Evolutionary conservation across 352 stramenopile species (phyloP).

Genomic region (Phytophthora hybrid): DNA sequence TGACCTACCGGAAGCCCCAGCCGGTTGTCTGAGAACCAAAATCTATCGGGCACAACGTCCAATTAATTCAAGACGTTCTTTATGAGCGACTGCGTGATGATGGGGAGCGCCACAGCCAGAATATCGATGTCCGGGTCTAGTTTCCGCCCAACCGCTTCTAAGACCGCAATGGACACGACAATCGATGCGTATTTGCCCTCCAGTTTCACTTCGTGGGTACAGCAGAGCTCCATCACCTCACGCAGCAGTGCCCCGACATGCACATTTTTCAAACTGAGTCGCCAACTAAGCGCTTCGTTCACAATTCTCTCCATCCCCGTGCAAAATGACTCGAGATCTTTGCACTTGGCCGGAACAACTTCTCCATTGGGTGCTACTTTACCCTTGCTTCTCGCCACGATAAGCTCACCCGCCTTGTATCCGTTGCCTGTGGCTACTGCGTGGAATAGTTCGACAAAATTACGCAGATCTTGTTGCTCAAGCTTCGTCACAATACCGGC

Average conservation of each 20-base stretch:
- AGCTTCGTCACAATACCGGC: conserved; percentile 88
- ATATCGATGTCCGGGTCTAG: conserved; percentile 94
- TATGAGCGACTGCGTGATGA: conserved; percentile 93
- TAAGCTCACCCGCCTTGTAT: conserved; percentile 80
- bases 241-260: conserved; percentile 77
- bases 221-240: conserved; percentile 92
- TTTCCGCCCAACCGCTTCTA: conserved; percentile 92
- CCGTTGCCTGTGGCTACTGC: conserved; percentile 81
- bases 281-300: conserved; percentile 64
- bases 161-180: conserved; percentile 94
- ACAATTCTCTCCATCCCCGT: conserved; percentile 79
- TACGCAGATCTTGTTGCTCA: conserved; percentile 73
- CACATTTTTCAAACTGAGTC: conserved; percentile 76
- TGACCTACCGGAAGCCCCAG: conserved; percentile 64
- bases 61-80: conserved; percentile 68
- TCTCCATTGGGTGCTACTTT: conserved; percentile 39
- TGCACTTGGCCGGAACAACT: conserved; percentile 54
- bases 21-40: neutral
- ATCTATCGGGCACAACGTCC: conserved; percentile 4
- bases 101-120: conserved; percentile 88
- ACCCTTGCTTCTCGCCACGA: conserved; percentile 74
- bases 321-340: conserved; percentile 79
- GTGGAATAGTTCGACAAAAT: conserved; percentile 90
- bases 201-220: conserved; percentile 93
- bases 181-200: conserved; percentile 95